Evolutionary conservation across 2,329 filamentous ascomycete species (phyloP).

Genomic region (Trichothecium roseum): DNA sequence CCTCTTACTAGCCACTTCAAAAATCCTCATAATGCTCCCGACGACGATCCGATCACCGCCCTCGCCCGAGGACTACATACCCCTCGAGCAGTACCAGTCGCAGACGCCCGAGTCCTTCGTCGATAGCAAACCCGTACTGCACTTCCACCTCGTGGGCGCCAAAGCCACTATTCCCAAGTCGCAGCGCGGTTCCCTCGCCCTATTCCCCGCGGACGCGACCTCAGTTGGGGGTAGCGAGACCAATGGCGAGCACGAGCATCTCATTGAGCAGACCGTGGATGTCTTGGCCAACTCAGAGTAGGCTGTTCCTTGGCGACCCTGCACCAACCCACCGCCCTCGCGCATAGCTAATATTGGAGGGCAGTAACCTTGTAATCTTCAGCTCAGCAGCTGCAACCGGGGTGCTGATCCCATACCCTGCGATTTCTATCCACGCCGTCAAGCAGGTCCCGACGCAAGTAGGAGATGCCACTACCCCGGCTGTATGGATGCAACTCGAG

Average conservation of each 20-base stretch:
- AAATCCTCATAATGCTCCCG: constrained; percentile 23
- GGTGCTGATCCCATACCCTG: constrained; percentile 61
- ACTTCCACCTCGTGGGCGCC: constrained; percentile 47
- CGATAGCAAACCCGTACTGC: constrained; percentile 58
- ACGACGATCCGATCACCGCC: constrained; percentile 50
- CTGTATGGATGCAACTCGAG: constrained; percentile 60
- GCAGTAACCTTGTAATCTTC: constrained; percentile 48
- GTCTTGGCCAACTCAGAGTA: constrained; percentile 51
- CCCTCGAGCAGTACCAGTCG: constrained; percentile 58
- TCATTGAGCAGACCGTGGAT: constrained; percentile 38
- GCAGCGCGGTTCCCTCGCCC: constrained; percentile 44
- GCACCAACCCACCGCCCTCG: not conserved
- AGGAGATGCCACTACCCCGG: constrained; percentile 30
- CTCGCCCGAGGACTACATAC: constrained; percentile 46
- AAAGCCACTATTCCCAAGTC: constrained; percentile 47
- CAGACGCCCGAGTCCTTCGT: constrained; percentile 66
- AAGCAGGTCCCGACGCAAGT: constrained; percentile 40
- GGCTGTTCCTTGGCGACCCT: constrained; percentile 8
- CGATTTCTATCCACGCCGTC: constrained; percentile 66
- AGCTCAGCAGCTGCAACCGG: constrained; percentile 46
- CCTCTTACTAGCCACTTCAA: not conserved
- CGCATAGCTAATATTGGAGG: constrained; percentile 2
- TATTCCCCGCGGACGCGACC: constrained; percentile 33
- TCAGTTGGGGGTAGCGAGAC: constrained; percentile 15
- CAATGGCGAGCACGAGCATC: constrained; percentile 22